A percentile compares a stretch with the other conserved stretches of the same genome.
These are phyloP conservation scores for Jamesozyma jinghongensis DNA, from an alignment of 805 yeast genomes.

Conservation along the genomic window DNA sequence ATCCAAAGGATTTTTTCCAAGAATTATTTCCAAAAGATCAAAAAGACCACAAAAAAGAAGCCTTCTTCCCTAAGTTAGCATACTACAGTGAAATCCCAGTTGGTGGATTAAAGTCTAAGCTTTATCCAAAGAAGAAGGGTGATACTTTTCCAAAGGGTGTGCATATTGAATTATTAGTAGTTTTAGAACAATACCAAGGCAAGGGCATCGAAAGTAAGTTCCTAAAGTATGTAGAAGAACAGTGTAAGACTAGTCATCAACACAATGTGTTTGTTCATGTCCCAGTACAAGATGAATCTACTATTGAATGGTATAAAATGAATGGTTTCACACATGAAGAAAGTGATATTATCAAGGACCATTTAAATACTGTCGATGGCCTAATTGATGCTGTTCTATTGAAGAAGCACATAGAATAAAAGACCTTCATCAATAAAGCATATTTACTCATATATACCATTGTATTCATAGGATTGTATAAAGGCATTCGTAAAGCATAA, in stretches of 20 bases:
- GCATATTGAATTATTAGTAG: constrained; percentile 60
- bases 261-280: constrained; percentile 47
- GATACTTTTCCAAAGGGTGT: constrained; percentile 40
- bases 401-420: constrained; percentile 8
- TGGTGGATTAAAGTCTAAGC: constrained; percentile 59
- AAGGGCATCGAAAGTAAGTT: constrained; percentile 55
- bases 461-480: too few species aligned
- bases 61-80: constrained; percentile 30
- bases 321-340: constrained; percentile 38
- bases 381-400: constrained; percentile 16
- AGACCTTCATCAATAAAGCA: too few species aligned
- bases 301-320: constrained; percentile 42
- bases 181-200: constrained; percentile 52
- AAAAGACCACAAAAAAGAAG: constrained; percentile 8
- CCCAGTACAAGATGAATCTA: constrained; percentile 35
- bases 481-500: too few species aligned
- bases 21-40: constrained; percentile 14
- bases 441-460: too few species aligned
- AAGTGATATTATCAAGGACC: constrained; percentile 2
- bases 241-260: constrained; percentile 37
- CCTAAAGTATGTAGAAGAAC: constrained; percentile 45
- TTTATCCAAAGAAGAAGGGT: constrained; percentile 35
- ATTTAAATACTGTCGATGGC: constrained; percentile 4
- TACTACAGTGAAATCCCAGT: constrained; percentile 73
- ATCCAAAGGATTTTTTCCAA: constrained; percentile 18